Conservation (phyloP, 208 protist genomes). For the Acanthamoeba healyi region DNA sequence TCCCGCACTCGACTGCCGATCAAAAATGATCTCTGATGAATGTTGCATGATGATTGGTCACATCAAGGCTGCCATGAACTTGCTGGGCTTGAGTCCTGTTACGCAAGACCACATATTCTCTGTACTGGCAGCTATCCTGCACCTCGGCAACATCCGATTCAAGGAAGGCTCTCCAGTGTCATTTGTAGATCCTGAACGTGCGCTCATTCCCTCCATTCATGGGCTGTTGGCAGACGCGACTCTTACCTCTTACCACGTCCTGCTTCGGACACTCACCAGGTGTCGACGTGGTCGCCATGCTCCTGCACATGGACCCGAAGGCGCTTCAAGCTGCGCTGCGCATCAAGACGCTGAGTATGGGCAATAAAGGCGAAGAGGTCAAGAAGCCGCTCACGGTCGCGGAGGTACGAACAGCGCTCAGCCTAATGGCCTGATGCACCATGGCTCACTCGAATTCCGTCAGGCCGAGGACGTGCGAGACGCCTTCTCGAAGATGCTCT, state of each 20-base stretch:
- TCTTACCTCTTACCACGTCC: too few species aligned
- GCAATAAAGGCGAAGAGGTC: background rate
- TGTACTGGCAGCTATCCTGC: constrained; percentile 93
- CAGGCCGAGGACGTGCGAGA: constrained; percentile 88
- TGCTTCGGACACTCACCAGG: background rate
- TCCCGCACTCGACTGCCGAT: background rate
- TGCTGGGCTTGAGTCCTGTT: constrained; percentile 83
- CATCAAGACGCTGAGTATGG: constrained; percentile 75
- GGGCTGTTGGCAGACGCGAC: background rate
- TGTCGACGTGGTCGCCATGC: background rate
- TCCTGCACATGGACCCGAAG: constrained; percentile 77
- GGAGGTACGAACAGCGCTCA: background rate
- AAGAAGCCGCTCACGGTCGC: constrained; percentile 24
- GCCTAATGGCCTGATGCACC: background rate
- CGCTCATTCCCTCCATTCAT: background rate
- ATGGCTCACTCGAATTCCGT: background rate
- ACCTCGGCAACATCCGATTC: constrained; percentile 93
- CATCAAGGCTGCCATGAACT: constrained; percentile 26
- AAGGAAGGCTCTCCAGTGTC: background rate
- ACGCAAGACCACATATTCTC: constrained; percentile 69
- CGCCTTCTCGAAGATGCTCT: constrained; percentile 89
- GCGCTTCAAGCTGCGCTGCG: constrained; percentile 65
- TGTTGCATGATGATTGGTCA: too few species aligned
- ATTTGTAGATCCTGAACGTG: background rate
- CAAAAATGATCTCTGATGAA: too few species aligned